Evolutionary conservation across 768 basidiomycete species (phyloP).

Genomic region (Clavaria fumosa): DNA sequence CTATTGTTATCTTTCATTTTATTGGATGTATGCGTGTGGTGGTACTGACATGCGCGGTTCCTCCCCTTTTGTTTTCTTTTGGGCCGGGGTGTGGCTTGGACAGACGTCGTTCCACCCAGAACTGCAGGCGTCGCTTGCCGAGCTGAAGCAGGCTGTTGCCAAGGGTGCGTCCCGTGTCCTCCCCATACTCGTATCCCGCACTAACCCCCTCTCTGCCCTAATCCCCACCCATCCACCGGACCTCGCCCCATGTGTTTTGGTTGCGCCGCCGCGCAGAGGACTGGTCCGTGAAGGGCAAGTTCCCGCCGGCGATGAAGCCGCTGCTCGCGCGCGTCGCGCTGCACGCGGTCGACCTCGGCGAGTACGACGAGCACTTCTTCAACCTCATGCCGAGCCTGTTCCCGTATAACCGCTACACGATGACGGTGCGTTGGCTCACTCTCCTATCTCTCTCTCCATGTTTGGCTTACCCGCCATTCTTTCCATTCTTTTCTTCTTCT

Average conservation of each 20-base stretch:
- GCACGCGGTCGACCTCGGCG: slow-evolving; percentile 65
- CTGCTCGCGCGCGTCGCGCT: slow-evolving; percentile 54
- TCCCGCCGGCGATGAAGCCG: slow-evolving; percentile 70
- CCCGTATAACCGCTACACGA: slow-evolving; percentile 91
- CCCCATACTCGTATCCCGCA: background rate
- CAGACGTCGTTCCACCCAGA: slow-evolving; percentile 60
- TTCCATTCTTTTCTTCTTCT: background rate
- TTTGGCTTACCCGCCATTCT: too few relatives aligned
- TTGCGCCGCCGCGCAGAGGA: slow-evolving; percentile 42
- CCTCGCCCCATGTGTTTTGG: too few relatives aligned
- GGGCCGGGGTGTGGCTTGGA: background rate
- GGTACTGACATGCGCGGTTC: too few relatives aligned
- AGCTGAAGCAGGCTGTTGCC: slow-evolving; percentile 42
- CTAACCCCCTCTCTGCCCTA: background rate
- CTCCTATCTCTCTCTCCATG: background rate
- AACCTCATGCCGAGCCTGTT: slow-evolving; percentile 75
- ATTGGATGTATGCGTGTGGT: too few relatives aligned
- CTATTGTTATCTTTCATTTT: background rate
- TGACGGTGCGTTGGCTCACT: slow-evolving; percentile 41
- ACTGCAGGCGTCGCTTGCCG: slow-evolving; percentile 43
- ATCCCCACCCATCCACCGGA: background rate
- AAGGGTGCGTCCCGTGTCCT: slow-evolving; percentile 27
- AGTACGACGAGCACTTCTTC: slow-evolving; percentile 90
- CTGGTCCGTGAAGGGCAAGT: slow-evolving; percentile 78
- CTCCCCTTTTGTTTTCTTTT: slow-evolving; percentile 3